A percentile compares a stretch with the other conserved stretches of the same genome.
Conservation (phyloP, 2,329 filamentous ascomycete genomes). For the Xylariales sp. region DNA sequence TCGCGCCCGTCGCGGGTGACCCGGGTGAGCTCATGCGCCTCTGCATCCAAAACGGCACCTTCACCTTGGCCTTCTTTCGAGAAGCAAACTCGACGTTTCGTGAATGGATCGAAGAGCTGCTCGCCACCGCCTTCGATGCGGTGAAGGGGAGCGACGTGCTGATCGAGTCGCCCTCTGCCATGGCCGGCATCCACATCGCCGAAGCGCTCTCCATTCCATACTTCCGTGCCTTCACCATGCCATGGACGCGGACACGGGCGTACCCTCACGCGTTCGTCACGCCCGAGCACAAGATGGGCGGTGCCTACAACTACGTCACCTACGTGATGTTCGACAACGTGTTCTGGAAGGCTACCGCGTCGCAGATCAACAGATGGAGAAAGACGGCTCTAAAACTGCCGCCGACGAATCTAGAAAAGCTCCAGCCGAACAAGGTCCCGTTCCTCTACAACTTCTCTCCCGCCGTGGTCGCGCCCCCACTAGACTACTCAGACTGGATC, state of each 20-base stretch:
- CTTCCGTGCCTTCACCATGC: conserved; percentile 97
- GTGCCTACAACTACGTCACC: conserved; percentile 89
- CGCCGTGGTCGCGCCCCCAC: conserved; percentile 84
- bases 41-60: conserved; percentile 96
- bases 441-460: conserved; percentile 98
- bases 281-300: conserved; percentile 88
- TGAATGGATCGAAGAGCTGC: conserved; percentile 88
- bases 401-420: conserved; percentile 78
- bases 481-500: conserved; percentile 98
- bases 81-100: conserved; percentile 87
- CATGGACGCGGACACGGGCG: conserved; percentile 91
- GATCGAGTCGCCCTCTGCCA: conserved; percentile 92
- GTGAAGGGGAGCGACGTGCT: conserved; percentile 85
- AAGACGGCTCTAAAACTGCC: conserved; percentile 73
- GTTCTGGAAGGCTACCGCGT: conserved; percentile 90
- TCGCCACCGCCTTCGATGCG: conserved; percentile 74
- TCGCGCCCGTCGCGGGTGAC: conserved; percentile 82
- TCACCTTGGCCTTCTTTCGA: conserved; percentile 83
- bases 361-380: conserved; percentile 90
- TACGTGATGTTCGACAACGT: conserved; percentile 96
- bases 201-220: conserved; percentile 91
- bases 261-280: conserved; percentile 97
- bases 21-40: conserved; percentile 92
- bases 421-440: conserved; percentile 96
- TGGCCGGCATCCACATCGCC: conserved; percentile 96